Base-by-base conservation (phyloP, 192 early-diverging fungal genomes). In the Podila epicladia region DNA sequence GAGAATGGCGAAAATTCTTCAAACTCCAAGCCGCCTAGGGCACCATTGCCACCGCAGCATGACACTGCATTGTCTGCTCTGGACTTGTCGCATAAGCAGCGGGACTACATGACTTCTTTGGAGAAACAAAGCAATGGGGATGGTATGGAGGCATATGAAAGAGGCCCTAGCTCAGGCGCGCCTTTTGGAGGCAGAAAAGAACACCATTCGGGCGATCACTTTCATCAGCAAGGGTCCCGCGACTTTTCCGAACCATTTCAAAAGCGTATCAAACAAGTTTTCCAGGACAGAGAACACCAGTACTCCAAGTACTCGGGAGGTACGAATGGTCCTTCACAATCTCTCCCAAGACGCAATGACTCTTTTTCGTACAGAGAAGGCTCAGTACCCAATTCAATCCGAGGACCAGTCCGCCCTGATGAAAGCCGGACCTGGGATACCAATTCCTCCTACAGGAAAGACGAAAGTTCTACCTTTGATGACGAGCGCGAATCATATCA, bases 11-110 rank as follows among this genome's bases (percentile, higher is more conserved):
- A 55, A n/a, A 24, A 55, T 55, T 55, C 53, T 24, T 26, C 20
- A 55, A 55, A 22, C 24, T 1, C 17, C n/a, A 55, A 26, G 24
- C 5, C 53, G 8, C 3, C 53, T 5, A 55, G 53, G 24, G 53
- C 53, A 55, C 53, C 53, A 9, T 55, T 55, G 53, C 53, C 53
- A 24, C 53, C 53, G 24, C 53, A 55, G 24, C 53, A 55, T 55
- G 53, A 55, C 22, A 8, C 53, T 26, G 53, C 24, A 24, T 26
- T 55, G 22, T 55, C 53, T 24, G 53, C 24, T n/a, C 53, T 55
- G n/a, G 53, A 55, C 24, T 24, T 55, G 53, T 55, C 53, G 24
- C 20, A 55, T 12, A 26, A 55, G 9, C 53, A 55, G n/a, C 53
- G 53, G n/a, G 4, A 6, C 20, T 24, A 55, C 24, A 55, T 55